A percentile compares a stretch with the other conserved stretches of the same genome.
phyloP scores from a whole-genome alignment of 2,329 filamentous ascomycete species.

The Sclerotinia subarctica region DNA sequence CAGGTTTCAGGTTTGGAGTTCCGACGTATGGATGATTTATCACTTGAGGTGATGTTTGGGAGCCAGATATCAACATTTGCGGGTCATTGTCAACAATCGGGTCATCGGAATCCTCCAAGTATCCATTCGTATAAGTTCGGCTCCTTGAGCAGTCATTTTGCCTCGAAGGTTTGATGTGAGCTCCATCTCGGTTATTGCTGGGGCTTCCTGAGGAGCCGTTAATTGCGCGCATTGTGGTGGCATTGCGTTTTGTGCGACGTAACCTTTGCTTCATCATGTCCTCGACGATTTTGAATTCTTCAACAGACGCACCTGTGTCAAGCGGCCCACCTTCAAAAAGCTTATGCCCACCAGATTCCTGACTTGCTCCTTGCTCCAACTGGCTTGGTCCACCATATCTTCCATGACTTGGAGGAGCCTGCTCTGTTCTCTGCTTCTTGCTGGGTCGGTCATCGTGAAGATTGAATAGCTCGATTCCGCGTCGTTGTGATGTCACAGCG shows the following conservation, averaged over 20 bases:
- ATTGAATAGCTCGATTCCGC: neutral
- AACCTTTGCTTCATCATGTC: no score
- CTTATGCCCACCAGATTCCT: neutral
- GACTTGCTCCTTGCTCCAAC: neutral
- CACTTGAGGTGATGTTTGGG: neutral
- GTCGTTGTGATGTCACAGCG: neutral
- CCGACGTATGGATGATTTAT: neutral
- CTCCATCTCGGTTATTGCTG: no score
- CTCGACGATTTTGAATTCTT: no score
- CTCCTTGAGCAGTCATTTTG: no score
- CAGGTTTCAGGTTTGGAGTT: neutral
- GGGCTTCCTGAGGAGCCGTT: conserved; percentile 1
- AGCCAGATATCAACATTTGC: neutral
- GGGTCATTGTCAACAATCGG: conserved; percentile 15
- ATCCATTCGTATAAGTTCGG: no score
- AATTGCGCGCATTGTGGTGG: neutral
- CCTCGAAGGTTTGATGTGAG: no score
- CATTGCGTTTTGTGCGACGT: no score
- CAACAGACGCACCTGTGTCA: no score
- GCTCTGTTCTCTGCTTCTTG: conserved; percentile 7
- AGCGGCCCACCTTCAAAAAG: no score
- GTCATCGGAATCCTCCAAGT: neutral
- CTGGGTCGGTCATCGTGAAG: neutral
- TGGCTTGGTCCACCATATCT: neutral
- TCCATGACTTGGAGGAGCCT: neutral